Percentiles rank a stretch among this genome's conserved stretches.
phyloP scores from a whole-genome alignment of 257 asterid genomes.

The Rubia yunnanensis region DNA sequence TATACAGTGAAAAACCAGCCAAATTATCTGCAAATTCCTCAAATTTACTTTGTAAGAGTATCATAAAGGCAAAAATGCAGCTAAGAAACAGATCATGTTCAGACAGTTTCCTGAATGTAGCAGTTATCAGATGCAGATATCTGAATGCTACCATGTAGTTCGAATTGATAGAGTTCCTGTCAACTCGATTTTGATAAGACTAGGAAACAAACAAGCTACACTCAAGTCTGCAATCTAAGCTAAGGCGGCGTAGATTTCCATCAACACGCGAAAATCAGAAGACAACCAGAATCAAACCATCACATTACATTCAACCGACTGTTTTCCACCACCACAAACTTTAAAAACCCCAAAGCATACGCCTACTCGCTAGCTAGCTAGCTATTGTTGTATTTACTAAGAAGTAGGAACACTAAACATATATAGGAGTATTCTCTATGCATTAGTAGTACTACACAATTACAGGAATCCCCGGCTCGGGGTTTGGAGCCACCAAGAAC shows the following conservation, averaged over 20 bases:
- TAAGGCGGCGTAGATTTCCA: too few species aligned
- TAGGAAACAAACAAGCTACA: too few species aligned
- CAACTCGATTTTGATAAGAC: too few species aligned
- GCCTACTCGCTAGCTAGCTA: not conserved
- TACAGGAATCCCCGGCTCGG: constrained; percentile 1
- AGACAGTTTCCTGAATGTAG: not conserved
- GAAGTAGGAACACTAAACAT: not conserved
- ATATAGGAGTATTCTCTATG: not conserved
- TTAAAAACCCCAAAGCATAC: not conserved
- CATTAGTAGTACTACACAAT: constrained; percentile 7
- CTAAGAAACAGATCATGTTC: not conserved
- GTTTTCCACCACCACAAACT: not conserved
- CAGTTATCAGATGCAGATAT: too few species aligned
- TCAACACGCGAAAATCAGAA: too few species aligned
- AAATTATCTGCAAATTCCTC: too few species aligned
- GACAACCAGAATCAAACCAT: not conserved
- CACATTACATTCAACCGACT: not conserved
- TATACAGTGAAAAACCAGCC: too few species aligned
- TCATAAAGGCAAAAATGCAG: too few species aligned
- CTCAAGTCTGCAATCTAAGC: too few species aligned
- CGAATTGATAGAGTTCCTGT: too few species aligned
- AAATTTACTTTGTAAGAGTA: too few species aligned
- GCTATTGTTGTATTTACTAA: not conserved
- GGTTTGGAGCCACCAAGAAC: constrained; percentile 3
- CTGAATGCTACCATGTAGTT: too few species aligned